Percentiles rank a stretch among this genome's conserved stretches.
These are phyloP conservation scores for Gastrolobium villosum DNA, from an alignment of 306 rosid species.

Conservation along the genomic window DNA sequence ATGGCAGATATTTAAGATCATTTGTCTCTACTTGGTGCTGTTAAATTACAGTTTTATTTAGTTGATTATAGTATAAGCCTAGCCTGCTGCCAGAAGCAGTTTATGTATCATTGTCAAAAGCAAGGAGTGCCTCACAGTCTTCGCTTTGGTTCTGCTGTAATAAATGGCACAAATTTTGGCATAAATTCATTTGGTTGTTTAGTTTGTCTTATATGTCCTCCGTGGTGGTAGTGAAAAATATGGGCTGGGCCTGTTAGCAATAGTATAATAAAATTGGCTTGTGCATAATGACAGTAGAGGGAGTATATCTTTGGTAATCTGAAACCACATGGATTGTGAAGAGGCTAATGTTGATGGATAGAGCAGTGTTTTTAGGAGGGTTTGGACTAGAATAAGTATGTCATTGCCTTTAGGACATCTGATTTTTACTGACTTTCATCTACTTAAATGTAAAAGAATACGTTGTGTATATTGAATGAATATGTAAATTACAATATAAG, in stretches of 20 bases:
- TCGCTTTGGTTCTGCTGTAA: not conserved
- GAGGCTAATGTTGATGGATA: conserved; percentile 26
- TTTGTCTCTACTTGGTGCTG: conserved; percentile 18
- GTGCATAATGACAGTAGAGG: conserved; percentile 22
- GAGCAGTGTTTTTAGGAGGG: conserved; percentile 30
- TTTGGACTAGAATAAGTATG: conserved; percentile 17
- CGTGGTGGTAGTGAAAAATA: conserved; percentile 6
- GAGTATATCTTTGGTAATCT: conserved; percentile 6
- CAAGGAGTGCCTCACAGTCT: not conserved
- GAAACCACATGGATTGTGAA: conserved; percentile 25
- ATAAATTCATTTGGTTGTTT: conserved; percentile 35
- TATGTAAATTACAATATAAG: too few relatives aligned
- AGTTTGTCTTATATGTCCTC: conserved; percentile 10
- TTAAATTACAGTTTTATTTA: conserved; percentile 21
- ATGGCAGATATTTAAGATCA: conserved; percentile 24
- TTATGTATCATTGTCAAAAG: not conserved
- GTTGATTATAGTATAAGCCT: conserved; percentile 14
- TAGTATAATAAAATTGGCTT: conserved; percentile 31
- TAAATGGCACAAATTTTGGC: conserved; percentile 21
- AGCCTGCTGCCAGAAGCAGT: conserved; percentile 14
- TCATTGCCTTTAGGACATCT: conserved; percentile 16
- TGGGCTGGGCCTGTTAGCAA: conserved; percentile 7
- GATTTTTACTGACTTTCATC: conserved; percentile 26
- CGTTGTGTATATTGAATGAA: too few relatives aligned
- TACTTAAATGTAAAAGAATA: too few relatives aligned